Conservation (phyloP, 2,329 filamentous ascomycete genomes). For the Pseudopithomyces chartarum region DNA sequence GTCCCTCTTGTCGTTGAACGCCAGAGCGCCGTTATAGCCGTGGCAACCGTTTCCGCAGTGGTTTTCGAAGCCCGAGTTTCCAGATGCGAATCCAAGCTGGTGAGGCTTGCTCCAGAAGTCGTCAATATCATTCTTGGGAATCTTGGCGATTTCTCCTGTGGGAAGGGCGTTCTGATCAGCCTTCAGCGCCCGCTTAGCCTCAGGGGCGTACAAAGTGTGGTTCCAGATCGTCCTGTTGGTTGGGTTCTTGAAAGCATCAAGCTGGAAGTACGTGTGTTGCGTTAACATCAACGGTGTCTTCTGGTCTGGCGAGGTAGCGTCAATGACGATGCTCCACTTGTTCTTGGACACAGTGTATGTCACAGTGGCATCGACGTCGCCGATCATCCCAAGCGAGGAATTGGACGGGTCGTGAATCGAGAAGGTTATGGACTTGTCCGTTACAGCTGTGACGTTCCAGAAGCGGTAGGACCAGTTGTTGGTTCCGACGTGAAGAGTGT, state of each 20-base stretch:
- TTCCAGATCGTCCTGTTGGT: slow-evolving; percentile 40
- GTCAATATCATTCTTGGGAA: slow-evolving; percentile 28
- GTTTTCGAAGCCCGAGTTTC: slow-evolving; percentile 29
- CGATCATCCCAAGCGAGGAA: slow-evolving; percentile 36
- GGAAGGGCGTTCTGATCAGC: slow-evolving; percentile 36
- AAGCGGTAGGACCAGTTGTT: slow-evolving; percentile 40
- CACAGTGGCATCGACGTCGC: slow-evolving; percentile 33
- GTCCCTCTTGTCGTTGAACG: slow-evolving; percentile 31
- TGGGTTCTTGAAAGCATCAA: slow-evolving; percentile 39
- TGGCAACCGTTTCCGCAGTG: slow-evolving; percentile 42
- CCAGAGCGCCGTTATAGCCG: slow-evolving; percentile 41
- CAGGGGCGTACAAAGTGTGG: slow-evolving; percentile 40
- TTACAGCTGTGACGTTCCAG: slow-evolving; percentile 35
- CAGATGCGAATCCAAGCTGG: slow-evolving; percentile 37
- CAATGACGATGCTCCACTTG: slow-evolving; percentile 40
- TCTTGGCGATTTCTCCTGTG: slow-evolving; percentile 36
- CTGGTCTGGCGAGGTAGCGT: slow-evolving; percentile 32
- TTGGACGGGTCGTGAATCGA: slow-evolving; percentile 36
- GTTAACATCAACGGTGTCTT: slow-evolving; percentile 41
- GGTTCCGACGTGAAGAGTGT: slow-evolving; percentile 40
- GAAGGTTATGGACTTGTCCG: slow-evolving; percentile 37
- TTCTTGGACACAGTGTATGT: slow-evolving; percentile 39
- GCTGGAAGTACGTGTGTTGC: slow-evolving; percentile 44
- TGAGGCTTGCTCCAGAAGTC: slow-evolving; percentile 41
- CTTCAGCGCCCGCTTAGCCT: slow-evolving; percentile 31